These are phyloP conservation scores for Candida succiphila DNA, from an alignment of 805 yeast genomes.

Conservation along the genomic window DNA sequence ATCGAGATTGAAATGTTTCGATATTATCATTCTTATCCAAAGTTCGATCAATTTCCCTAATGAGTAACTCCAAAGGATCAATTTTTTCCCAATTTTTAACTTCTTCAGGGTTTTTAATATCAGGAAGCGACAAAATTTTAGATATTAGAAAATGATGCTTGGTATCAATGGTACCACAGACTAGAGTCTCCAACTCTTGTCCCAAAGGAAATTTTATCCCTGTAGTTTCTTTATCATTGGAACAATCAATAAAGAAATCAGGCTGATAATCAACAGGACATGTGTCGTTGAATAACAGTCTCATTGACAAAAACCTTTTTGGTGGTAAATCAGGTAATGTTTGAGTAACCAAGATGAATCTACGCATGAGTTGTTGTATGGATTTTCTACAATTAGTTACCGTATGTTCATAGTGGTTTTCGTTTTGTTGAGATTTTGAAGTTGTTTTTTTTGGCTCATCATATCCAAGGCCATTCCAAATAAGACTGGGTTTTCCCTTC, in stretches of 20 bases:
- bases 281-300: conserved; percentile 36
- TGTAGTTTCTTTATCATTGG: conserved; percentile 27
- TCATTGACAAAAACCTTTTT: conserved; percentile 35
- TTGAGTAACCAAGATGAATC: conserved; percentile 45
- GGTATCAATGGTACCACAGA: conserved; percentile 16
- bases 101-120: conserved; percentile 22
- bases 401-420: conserved; percentile 4
- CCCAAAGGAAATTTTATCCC: conserved; percentile 22
- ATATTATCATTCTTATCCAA: not conserved
- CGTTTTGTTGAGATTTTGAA: too few relatives aligned
- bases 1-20: too few relatives aligned
- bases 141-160: conserved; percentile 11
- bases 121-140: conserved; percentile 16
- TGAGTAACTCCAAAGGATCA: conserved; percentile 17
- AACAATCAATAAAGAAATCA: conserved; percentile 25
- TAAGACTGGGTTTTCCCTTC: conserved; percentile 3
- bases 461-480: not conserved
- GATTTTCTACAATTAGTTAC: conserved; percentile 29
- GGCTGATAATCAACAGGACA: conserved; percentile 43
- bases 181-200: conserved; percentile 6
- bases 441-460: not conserved
- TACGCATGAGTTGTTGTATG: conserved; percentile 38
- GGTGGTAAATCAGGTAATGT: conserved; percentile 40
- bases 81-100: conserved; percentile 23
- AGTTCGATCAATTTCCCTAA: not conserved